A percentile compares a stretch with the other conserved stretches of the same genome.
phyloP scores from a whole-genome alignment of 176 grass and related monocot species.

The Poa annua region DNA sequence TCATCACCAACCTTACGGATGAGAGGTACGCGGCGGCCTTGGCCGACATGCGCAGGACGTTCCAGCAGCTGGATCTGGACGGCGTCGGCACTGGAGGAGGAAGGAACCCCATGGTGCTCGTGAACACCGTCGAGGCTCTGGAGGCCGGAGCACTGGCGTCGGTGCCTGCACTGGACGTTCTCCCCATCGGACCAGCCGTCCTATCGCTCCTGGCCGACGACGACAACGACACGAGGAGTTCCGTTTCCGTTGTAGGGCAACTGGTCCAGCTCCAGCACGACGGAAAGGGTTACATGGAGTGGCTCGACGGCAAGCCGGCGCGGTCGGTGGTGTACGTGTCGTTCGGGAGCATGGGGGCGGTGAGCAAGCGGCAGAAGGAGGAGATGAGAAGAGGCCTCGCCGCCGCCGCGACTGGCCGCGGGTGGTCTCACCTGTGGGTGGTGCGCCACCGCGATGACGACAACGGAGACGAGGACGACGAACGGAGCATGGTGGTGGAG shows the following conservation, averaged over 20 bases:
- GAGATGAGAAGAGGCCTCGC: slow-evolving; percentile 6
- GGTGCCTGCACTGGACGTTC: slow-evolving; percentile 27
- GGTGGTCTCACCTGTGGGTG: slow-evolving; percentile 53
- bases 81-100: neutral
- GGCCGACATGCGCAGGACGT: neutral
- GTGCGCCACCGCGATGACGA: slow-evolving; percentile 28
- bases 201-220: neutral
- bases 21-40: neutral
- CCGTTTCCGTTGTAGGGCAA: neutral
- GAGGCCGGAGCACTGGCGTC: slow-evolving; percentile 25
- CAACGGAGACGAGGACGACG: neutral
- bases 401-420: slow-evolving; percentile 18
- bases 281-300: slow-evolving; percentile 9
- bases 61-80: slow-evolving; percentile 22
- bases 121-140: too few species aligned
- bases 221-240: neutral
- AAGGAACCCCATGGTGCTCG: slow-evolving; percentile 15
- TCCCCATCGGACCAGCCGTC: slow-evolving; percentile 44
- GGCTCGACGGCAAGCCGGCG: too few species aligned
- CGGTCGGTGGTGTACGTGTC: neutral
- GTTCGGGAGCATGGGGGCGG: slow-evolving; percentile 46
- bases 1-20: slow-evolving; percentile 26
- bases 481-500: slow-evolving; percentile 41
- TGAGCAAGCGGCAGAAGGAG: slow-evolving; percentile 12
- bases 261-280: slow-evolving; percentile 3